Evolutionary conservation across 1,284 basidiomycete species (phyloP).

Genomic region (Sanghuangporus sanghuang): DNA sequence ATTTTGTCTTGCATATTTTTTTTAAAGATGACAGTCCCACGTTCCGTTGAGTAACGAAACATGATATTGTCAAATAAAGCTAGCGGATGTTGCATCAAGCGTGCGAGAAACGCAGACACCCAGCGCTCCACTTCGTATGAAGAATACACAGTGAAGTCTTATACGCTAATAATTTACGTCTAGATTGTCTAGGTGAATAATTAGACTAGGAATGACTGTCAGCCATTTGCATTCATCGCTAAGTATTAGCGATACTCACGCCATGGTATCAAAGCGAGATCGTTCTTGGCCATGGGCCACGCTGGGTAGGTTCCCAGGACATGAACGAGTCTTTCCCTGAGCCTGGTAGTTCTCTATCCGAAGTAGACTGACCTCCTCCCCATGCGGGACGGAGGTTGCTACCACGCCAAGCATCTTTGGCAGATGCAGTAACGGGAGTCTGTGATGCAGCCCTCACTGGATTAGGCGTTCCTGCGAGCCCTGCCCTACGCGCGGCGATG

Average conservation of each 20-base stretch:
- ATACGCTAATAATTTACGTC: not conserved
- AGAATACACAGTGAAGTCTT: not conserved
- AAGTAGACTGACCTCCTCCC: not conserved
- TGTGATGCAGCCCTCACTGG: not conserved
- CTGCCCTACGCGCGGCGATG: constrained; percentile 6
- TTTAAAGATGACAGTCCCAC: too few relatives aligned
- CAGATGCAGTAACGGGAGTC: not conserved
- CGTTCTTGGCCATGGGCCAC: constrained; percentile 7
- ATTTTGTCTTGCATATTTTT: too few relatives aligned
- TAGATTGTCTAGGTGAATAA: not conserved
- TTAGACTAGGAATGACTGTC: not conserved
- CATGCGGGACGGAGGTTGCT: not conserved
- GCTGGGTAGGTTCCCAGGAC: constrained; percentile 12
- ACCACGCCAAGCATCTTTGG: not conserved
- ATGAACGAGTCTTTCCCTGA: constrained; percentile 9
- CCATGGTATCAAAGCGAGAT: not conserved
- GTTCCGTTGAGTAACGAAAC: too few relatives aligned
- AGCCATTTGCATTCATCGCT: not conserved
- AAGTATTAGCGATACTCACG: not conserved
- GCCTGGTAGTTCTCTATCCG: not conserved
- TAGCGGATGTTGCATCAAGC: too few relatives aligned
- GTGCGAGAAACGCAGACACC: too few relatives aligned
- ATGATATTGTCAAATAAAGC: too few relatives aligned
- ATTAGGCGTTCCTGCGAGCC: not conserved
- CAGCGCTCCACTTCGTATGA: not conserved